These are phyloP conservation scores for Pulveroboletus sp. DNA, from an alignment of 768 basidiomycete species.

Conservation along the genomic window DNA sequence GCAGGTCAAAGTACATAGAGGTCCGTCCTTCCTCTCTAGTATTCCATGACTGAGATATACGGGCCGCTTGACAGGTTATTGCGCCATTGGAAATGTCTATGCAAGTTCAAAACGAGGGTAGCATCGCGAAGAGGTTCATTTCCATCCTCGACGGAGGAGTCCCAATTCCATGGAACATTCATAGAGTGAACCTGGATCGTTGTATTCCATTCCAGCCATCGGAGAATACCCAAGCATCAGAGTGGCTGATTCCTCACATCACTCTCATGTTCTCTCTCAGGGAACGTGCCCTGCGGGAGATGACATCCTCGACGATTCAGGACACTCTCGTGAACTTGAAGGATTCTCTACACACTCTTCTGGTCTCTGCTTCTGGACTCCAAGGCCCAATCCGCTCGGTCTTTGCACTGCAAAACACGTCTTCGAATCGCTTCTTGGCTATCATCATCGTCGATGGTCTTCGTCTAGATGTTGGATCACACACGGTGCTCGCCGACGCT, in stretches of 20 bases:
- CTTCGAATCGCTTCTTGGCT: slow-evolving; percentile 26
- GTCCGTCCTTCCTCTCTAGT: slow-evolving; percentile 9
- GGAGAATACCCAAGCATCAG: neutral
- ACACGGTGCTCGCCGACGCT: slow-evolving; percentile 46
- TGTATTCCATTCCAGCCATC: slow-evolving; percentile 28
- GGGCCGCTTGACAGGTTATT: slow-evolving; percentile 14
- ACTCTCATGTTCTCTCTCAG: slow-evolving; percentile 23
- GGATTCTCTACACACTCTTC: slow-evolving; percentile 26
- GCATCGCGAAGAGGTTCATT: slow-evolving; percentile 25
- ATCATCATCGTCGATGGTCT: slow-evolving; percentile 45
- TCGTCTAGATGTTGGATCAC: slow-evolving; percentile 40
- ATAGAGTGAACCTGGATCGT: slow-evolving; percentile 35
- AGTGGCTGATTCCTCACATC: slow-evolving; percentile 32
- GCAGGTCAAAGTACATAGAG: slow-evolving; percentile 49
- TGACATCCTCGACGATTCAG: too few relatives aligned
- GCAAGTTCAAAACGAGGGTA: slow-evolving; percentile 20
- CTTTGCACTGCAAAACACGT: slow-evolving; percentile 18
- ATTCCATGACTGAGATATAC: neutral
- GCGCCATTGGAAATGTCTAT: slow-evolving; percentile 15
- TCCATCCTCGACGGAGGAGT: slow-evolving; percentile 14
- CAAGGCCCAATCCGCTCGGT: slow-evolving; percentile 2
- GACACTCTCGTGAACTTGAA: slow-evolving; percentile 31
- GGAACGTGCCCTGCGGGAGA: neutral
- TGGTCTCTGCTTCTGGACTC: slow-evolving; percentile 16
- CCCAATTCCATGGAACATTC: slow-evolving; percentile 35